phyloP scores from a whole-genome alignment of 352 stramenopile genomes.

The Phytophthora vignae region DNA sequence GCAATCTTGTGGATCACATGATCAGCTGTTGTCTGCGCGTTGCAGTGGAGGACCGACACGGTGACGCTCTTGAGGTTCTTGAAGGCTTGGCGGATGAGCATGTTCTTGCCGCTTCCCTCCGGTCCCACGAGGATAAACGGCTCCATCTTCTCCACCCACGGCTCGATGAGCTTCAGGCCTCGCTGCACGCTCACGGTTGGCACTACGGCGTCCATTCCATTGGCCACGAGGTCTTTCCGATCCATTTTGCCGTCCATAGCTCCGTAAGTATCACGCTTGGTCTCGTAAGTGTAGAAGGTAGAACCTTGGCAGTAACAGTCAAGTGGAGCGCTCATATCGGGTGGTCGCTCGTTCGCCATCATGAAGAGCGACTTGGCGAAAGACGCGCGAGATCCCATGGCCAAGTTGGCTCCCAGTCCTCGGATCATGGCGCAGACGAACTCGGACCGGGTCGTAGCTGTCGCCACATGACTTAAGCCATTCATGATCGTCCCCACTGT shows the following conservation, averaged over 20 bases:
- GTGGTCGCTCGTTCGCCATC: slow-evolving; percentile 91
- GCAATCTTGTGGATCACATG: slow-evolving; percentile 96
- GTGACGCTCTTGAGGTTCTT: slow-evolving; percentile 76
- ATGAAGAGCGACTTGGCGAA: slow-evolving; percentile 94
- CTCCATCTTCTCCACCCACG: slow-evolving; percentile 93
- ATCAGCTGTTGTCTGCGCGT: slow-evolving; percentile 93
- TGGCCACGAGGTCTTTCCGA: slow-evolving; percentile 52
- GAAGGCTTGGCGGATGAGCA: slow-evolving; percentile 94
- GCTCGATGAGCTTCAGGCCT: slow-evolving; percentile 87
- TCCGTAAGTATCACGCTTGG: slow-evolving; percentile 82
- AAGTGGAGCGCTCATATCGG: slow-evolving; percentile 86
- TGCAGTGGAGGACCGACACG: slow-evolving; percentile 93
- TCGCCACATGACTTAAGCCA: slow-evolving; percentile 88
- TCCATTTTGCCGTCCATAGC: slow-evolving; percentile 74
- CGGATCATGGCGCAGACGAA: slow-evolving; percentile 94
- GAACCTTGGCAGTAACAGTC: slow-evolving; percentile 90
- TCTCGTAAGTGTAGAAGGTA: slow-evolving; percentile 78
- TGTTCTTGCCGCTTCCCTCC: slow-evolving; percentile 95
- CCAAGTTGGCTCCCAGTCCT: slow-evolving; percentile 93
- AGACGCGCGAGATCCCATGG: slow-evolving; percentile 63
- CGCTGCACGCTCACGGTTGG: slow-evolving; percentile 89
- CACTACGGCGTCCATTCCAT: slow-evolving; percentile 52
- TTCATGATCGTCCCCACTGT: slow-evolving; percentile 95
- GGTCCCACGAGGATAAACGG: slow-evolving; percentile 96
- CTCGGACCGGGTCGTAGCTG: slow-evolving; percentile 72